phyloP scores from a whole-genome alignment of 2,329 filamentous ascomycete species.

The Fusarium sp. region DNA sequence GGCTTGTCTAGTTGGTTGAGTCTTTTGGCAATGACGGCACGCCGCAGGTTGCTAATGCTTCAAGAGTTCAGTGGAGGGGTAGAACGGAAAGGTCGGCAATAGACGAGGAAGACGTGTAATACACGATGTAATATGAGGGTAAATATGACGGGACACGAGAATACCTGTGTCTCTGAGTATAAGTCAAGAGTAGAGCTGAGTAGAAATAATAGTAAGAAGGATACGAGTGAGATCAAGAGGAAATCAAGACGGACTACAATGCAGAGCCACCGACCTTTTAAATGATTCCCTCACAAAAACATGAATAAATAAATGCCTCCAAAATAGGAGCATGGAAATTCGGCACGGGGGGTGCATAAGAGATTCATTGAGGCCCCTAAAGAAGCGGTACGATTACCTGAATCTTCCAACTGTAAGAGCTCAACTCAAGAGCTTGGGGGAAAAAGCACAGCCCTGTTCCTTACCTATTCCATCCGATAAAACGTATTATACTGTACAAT shows the following conservation, averaged over 20 bases:
- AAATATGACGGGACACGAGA: background rate
- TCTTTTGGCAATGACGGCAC: conserved; percentile 34
- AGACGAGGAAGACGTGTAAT: conserved; percentile 9
- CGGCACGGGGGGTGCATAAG: conserved; percentile 26
- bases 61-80: conserved; percentile 22
- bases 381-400: conserved; percentile 18
- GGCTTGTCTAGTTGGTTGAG: conserved; percentile 23
- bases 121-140: background rate
- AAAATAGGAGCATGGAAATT: conserved; percentile 28
- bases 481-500: conserved; percentile 31
- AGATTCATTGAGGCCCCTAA: conserved; percentile 3
- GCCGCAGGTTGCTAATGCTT: conserved; percentile 14
- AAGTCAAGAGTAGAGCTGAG: background rate
- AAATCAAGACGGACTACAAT: background rate
- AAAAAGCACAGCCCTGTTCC: conserved; percentile 20
- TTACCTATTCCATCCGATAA: conserved; percentile 1
- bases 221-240: conserved; percentile 5
- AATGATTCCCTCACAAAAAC: conserved; percentile 16
- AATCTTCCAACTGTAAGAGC: conserved; percentile 4
- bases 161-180: background rate
- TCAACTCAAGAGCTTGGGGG: background rate
- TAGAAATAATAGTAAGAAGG: background rate
- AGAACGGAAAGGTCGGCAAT: conserved; percentile 29
- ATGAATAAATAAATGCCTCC: conserved; percentile 25
- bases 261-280: conserved; percentile 40